Conservation (phyloP, 768 basidiomycete species). For the Termitomyces sp. region DNA sequence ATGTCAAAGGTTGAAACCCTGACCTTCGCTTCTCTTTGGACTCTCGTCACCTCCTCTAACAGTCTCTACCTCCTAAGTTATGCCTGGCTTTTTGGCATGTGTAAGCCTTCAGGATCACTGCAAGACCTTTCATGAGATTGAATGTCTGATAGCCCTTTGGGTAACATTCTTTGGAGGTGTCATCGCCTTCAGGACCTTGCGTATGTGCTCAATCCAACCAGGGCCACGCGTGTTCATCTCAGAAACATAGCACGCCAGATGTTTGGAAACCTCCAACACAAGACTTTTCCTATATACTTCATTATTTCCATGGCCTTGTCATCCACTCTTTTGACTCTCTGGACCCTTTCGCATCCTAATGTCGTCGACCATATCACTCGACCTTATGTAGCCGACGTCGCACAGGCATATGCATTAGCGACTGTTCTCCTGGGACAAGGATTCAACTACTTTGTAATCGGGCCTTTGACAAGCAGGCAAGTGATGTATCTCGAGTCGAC, state of each 20-base stretch:
- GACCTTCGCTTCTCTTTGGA: conserved; percentile 25
- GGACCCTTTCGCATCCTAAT: conserved; percentile 53
- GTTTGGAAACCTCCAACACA: conserved; percentile 70
- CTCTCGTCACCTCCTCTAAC: conserved; percentile 26
- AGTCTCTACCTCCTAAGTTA: conserved; percentile 52
- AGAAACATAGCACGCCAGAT: conserved; percentile 53
- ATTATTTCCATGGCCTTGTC: conserved; percentile 49
- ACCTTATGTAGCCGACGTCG: conserved; percentile 53
- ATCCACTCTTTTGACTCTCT: conserved; percentile 47
- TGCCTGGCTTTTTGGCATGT: conserved; percentile 65
- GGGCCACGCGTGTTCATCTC: not conserved
- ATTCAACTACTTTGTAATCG: conserved; percentile 63
- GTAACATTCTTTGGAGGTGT: conserved; percentile 65
- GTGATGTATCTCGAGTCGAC: conserved; percentile 15
- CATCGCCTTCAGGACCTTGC: conserved; percentile 55
- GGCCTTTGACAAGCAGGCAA: conserved; percentile 66
- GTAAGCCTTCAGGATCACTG: conserved; percentile 31
- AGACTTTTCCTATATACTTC: conserved; percentile 74
- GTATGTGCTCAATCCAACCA: conserved; percentile 29
- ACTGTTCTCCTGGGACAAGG: conserved; percentile 42
- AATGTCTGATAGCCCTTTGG: conserved; percentile 43
- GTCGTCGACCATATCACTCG: conserved; percentile 41
- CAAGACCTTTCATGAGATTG: not conserved
- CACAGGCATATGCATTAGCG: conserved; percentile 55
- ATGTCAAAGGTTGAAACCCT: conserved; percentile 32